Evolutionary conservation across 2,329 filamentous ascomycete genomes (phyloP), one percentile per base, ranked within the genome.

Genomic region (Cordyceps tenuipes): DNA sequence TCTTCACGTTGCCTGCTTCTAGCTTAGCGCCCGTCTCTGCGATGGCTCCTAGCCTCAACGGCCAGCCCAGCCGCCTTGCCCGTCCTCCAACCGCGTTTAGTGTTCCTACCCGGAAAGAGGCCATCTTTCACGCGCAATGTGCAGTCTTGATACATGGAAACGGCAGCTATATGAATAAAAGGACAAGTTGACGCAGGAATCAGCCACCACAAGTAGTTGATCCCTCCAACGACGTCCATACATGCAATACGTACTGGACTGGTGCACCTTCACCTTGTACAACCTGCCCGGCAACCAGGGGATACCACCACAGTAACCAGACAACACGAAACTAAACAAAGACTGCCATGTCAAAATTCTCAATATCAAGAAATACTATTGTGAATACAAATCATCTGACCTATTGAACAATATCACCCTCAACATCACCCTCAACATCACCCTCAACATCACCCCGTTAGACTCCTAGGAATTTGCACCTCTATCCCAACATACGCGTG

Each of bases 1-100:
- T 57, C 55, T 57, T 50, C 55, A 57, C 55, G 55, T 57, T 47
- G n/a, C 31, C n/a, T 19, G n/a, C 15, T 19, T 43, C 15, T 5
- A 43, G 41, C 41, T 43, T 36, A 34, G 49, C 49, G 31, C 49
- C 26, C 49, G 46, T 21, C 46, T 29, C 2, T 36, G 9, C 34
- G 9, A 12, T 10, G 9, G 13, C 13, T 2, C 9, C 46, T 17
- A 49, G 46, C 13, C 23, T 49, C 23, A 49, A 49, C 46, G 46
- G 46, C 41, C 15, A 17, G 15, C 41, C 10, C n/a, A n/a, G n/a
- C n/a, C n/a, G n/a, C n/a, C n/a, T n/a, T n/a, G 8, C 13, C 46
- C 23, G 29, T 29, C 29, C 29, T 49, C 2, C 46, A 4, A 23
- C 21, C 21, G 23, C 8, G 2, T 23, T 12, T 17, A 9, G 19